These are phyloP conservation scores for Thalassiosira hispida DNA, from an alignment of 352 stramenopile genomes.

Conservation along the genomic window DNA sequence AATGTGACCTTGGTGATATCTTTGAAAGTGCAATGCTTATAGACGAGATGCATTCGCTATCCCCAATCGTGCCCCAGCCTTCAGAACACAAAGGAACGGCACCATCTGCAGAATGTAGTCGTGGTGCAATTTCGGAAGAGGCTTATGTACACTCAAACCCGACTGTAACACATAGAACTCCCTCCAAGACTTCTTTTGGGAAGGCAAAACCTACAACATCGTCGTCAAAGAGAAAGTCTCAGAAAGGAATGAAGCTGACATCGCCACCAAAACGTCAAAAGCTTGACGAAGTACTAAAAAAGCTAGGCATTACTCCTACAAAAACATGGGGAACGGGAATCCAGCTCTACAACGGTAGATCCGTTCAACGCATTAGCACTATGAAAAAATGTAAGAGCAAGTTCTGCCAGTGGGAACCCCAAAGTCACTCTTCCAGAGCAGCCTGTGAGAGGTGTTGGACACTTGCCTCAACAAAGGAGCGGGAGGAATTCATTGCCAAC, in stretches of 20 bases:
- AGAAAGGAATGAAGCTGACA: not conserved
- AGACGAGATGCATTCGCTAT: no score
- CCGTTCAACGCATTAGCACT: conserved; percentile 14
- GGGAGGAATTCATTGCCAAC: conserved; percentile 23
- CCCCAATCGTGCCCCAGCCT: no score
- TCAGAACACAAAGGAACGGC: no score
- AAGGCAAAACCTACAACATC: not conserved
- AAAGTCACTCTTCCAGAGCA: not conserved
- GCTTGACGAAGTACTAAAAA: not conserved
- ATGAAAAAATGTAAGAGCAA: conserved; percentile 19
- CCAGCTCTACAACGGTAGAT: conserved; percentile 21
- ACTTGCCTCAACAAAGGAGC: conserved; percentile 21
- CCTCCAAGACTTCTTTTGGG: not conserved
- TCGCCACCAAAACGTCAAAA: not conserved
- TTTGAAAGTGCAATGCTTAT: no score
- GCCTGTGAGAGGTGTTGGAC: conserved; percentile 34
- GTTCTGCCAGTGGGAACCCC: conserved; percentile 23
- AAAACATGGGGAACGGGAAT: not conserved
- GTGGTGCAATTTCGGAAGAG: not conserved
- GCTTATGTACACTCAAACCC: not conserved
- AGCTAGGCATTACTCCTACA: not conserved
- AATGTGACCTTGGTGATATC: no score
- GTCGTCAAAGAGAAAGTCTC: not conserved
- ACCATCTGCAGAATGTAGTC: not conserved
- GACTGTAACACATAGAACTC: not conserved